Base-by-base conservation (phyloP, 2,329 filamentous ascomycete species). In the Chaetothyriales sp. region DNA sequence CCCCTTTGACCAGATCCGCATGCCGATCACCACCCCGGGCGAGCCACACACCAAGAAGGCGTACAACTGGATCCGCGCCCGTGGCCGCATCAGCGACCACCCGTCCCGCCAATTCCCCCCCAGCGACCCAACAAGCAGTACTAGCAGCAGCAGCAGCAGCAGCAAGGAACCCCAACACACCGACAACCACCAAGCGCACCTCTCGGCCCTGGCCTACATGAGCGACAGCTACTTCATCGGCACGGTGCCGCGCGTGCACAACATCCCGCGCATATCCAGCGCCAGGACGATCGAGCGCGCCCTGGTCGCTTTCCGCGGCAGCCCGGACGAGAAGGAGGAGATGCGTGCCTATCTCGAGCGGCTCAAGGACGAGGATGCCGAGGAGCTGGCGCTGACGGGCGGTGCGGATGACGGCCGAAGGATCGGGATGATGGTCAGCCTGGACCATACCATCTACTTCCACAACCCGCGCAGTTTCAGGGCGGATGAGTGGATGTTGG, bases 151-250 rank as follows among this genome's bases (percentile, higher is more conserved):
- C 48, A 46, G 50, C 20, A 51, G 50, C 1, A 55, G 53, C n/a
- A 57, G 59, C 39, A 6, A 25, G 3, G 22, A 25, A 25, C 22
- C 22, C 3, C 28, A 36, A 10, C 28, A 36, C 28, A 36, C 28
- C 3, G 25, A 26, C 18, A 59, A 60, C 47, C 59, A 60, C 50
- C 58, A 60, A 44, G 58, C 59, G 1, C 59, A 61, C 49, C 73
- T 95, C 36, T 83, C 79, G 39, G 92, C 92, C 7, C 74, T 98
- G 55, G 90, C 90, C 20, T 98, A 96, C 70, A 85, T 96, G 72
- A 86, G 82, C 22, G 90, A 96, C 68, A 84, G 78, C 63, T 92
- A 86, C 70, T 96, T 98, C 68, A 89, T 96, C 65, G 89, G 86
- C 42, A 95, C 89, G 1, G 79, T 95, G 6, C 74, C 82, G 25